Evolutionary conservation across 352 stramenopile species (phyloP), one percentile per base, ranked within the genome.

Genomic region (Phytophthora fragariaefolia): DNA sequence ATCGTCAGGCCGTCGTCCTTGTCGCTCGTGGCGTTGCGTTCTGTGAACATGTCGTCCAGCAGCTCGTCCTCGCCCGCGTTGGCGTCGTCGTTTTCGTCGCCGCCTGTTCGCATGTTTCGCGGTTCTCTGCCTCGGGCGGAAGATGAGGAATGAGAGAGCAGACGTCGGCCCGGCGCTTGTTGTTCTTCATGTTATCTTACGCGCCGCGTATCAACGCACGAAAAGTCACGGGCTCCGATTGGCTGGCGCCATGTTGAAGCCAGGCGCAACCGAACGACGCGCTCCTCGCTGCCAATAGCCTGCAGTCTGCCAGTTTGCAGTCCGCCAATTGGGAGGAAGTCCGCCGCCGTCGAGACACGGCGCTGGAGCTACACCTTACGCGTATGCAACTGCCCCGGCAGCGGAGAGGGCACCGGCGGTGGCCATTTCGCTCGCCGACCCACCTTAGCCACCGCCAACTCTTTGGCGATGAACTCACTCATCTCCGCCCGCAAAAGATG

Each of bases 31-130:
- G 34, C 20, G 27, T 60, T 74, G 42, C 66, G 66, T 3, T 70
- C 60, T n/a, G 66, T 74, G 60, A 74, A 74, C 47, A 74, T 49
- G 22, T 70, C 66, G 40, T 63, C 63, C 38, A 73, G 30, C 4
- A 69, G 57, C 24, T 66, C 68, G 6, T 76, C 52, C 22, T 70
- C 55, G 26, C 36, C 24, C 7, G 24, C 27, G 20, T 71, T 56
- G 24, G 13, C 40, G 6, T 60, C 47, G 36, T 69, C 52, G 23
- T 69, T 66, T 12, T 70, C 60, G 12, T 58, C 58, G 8, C 48
- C 36, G 54, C 66, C 66, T 63, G 18, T 53, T 38, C 22, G 23
- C 60, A 74, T 74, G 40, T 43, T 63, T 23, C 18, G 30, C 30
- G 10, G 30, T 15, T 67, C 45, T 66, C 55, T 66, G 43, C 58